A percentile compares a stretch with the other conserved stretches of the same genome.
Conservation (phyloP, 805 yeast genomes). For the Saturnispora sanitii region DNA sequence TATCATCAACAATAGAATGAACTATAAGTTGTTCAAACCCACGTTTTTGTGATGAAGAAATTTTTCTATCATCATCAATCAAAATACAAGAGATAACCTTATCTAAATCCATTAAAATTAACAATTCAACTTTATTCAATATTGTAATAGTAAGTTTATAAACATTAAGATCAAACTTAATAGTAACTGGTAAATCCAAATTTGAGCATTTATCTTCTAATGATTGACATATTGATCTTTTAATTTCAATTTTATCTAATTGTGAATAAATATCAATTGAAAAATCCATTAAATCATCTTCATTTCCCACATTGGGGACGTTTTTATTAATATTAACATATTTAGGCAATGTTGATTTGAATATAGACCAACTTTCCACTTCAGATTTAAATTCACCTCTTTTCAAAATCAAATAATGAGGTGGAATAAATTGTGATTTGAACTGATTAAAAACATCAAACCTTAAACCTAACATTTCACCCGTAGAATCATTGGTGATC, state of each 20-base stretch:
- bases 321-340: slow-evolving; percentile 23
- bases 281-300: background rate
- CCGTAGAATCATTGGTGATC: slow-evolving; percentile 24
- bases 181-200: slow-evolving; percentile 4
- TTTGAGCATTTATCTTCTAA: slow-evolving; percentile 13
- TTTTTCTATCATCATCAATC: slow-evolving; percentile 1
- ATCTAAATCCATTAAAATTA: slow-evolving; percentile 18
- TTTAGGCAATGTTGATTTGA: slow-evolving; percentile 28
- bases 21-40: slow-evolving; percentile 5
- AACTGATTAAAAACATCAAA: slow-evolving; percentile 34
- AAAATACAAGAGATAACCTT: slow-evolving; percentile 5
- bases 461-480: slow-evolving; percentile 37
- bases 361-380: slow-evolving; percentile 21
- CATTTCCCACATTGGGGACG: slow-evolving; percentile 13
- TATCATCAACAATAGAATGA: background rate
- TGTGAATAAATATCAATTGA: slow-evolving; percentile 18
- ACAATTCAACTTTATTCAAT: slow-evolving; percentile 13
- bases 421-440: slow-evolving; percentile 25
- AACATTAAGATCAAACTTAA: slow-evolving; percentile 23
- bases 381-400: slow-evolving; percentile 3
- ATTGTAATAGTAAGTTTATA: slow-evolving; percentile 20
- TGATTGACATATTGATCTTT: slow-evolving; percentile 12
- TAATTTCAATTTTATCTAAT: slow-evolving; percentile 19
- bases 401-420: slow-evolving; percentile 40
- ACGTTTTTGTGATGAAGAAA: background rate